Evolutionary conservation across 257 asterid genomes (phyloP), one percentile per base, ranked within the genome.

Genomic region (Catharanthus roseus): DNA sequence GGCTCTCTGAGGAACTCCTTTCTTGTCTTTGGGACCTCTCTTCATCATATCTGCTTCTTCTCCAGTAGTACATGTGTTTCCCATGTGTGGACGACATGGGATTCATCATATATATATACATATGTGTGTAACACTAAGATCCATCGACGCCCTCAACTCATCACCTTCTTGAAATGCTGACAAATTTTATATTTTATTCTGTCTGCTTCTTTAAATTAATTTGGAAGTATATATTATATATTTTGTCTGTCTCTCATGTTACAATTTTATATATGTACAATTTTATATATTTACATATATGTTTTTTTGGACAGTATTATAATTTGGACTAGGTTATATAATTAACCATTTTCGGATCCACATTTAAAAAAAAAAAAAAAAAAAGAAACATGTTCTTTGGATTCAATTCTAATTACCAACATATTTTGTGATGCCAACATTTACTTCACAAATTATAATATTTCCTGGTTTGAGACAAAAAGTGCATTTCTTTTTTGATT

Each of bases 11-110:
- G 45, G 79, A 81, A 74, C 84, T 81, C 84, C 70, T 8, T 38
- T 3, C 8, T 8, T 77, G 74, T 72, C 79, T 75, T 65, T 57
- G 87, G 83, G 91, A 81, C 85, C 83, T 42, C 10, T 1, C 82
- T 78, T 62, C 76, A 61, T 65, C 76, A 61, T 68, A 67, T 55
- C 69, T 63, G 62, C 73, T 68, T 79, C 81, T 55, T 50, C 73
- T n/a, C n/a, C n/a, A n/a, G n/a, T n/a, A 55, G 58, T 73, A 65
- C 74, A 51, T 77, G 62, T 76, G 64, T 76, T 73, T 69, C 74
- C 78, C 76, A 69, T 75, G 66, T 72, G 70, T 65, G 77, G 72
- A 57, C n/a, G 67, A 65, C 58, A 69, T 77, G 65, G 68, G 76
- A 33, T 72, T 23, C 10, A 28, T 38, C 42, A 38, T 38, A 38